A percentile compares a stretch with the other conserved stretches of the same genome.
Evolutionary conservation across 2,329 filamentous ascomycete species (phyloP).

Genomic region (Uncinocarpus reesii): DNA sequence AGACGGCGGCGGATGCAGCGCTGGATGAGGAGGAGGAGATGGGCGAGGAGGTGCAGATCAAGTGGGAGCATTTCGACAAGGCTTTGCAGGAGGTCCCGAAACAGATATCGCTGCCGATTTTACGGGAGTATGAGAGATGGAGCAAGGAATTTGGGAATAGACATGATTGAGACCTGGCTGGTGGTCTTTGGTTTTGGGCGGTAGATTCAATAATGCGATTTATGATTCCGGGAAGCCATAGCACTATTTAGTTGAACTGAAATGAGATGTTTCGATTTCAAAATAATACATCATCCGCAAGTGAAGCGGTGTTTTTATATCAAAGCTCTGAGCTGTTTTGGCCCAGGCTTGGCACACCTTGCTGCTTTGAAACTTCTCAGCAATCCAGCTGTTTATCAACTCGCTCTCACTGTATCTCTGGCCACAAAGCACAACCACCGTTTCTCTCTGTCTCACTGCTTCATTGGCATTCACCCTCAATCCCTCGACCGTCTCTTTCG

Average conservation of each 20-base stretch:
- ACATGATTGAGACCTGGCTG: too few relatives aligned
- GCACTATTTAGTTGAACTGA: too few relatives aligned
- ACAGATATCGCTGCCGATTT: conserved; percentile 51
- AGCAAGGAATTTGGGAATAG: conserved; percentile 18
- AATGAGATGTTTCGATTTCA: too few relatives aligned
- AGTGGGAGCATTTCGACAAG: conserved; percentile 35
- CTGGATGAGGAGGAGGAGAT: conserved; percentile 43
- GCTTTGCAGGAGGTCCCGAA: conserved; percentile 41
- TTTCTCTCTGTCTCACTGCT: not conserved
- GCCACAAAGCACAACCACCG: not conserved
- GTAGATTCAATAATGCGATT: too few relatives aligned
- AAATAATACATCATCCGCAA: too few relatives aligned
- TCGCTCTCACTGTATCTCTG: too few relatives aligned
- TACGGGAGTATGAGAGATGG: conserved; percentile 51
- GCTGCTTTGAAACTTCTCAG: not conserved
- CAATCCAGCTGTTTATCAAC: too few relatives aligned
- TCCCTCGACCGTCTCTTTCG: not conserved
- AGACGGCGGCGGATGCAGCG: conserved; percentile 42
- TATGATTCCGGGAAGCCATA: too few relatives aligned
- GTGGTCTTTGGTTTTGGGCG: too few relatives aligned
- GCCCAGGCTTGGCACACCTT: too few relatives aligned
- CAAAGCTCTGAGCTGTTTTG: too few relatives aligned
- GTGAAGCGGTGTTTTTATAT: too few relatives aligned
- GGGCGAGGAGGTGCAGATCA: conserved; percentile 30
- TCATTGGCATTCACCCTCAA: not conserved